A percentile compares a stretch with the other conserved stretches of the same genome.
phyloP scores from a whole-genome alignment of 225 moss, liverwort and hornwort genomes.

The Pseudoscleropodium purum region DNA sequence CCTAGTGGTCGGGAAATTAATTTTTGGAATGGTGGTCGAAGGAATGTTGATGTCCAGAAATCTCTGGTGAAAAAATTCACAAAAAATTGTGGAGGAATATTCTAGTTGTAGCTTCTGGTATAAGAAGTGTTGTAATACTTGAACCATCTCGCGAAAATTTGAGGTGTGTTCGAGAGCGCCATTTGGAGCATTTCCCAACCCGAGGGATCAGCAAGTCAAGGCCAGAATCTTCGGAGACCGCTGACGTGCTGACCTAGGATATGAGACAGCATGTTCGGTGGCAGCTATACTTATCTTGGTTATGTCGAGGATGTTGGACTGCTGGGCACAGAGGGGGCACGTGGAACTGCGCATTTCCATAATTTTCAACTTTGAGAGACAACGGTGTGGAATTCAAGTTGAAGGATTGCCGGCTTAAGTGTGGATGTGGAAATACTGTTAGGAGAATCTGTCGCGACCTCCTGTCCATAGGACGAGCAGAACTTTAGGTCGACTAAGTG shows the following conservation, averaged over 20 bases:
- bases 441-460: neutral
- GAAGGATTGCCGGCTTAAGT: neutral
- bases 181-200: neutral
- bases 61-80: neutral
- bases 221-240: neutral
- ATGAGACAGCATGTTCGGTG: neutral
- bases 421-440: neutral
- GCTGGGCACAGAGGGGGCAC: neutral
- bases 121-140: neutral
- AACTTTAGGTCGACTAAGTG: neutral
- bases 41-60: neutral
- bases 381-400: neutral
- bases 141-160: neutral
- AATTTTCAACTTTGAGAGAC: neutral
- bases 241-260: neutral
- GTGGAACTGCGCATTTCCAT: neutral
- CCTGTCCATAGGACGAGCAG: neutral
- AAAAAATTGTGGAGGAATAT: neutral
- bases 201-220: neutral
- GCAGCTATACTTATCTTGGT: neutral
- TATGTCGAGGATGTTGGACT: neutral
- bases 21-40: neutral
- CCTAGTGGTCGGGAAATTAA: neutral
- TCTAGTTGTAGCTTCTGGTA: neutral
- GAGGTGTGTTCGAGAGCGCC: neutral